Evolutionary conservation across 345 rosid species (phyloP).

Genomic region (Psidium friedrichsthalianum): DNA sequence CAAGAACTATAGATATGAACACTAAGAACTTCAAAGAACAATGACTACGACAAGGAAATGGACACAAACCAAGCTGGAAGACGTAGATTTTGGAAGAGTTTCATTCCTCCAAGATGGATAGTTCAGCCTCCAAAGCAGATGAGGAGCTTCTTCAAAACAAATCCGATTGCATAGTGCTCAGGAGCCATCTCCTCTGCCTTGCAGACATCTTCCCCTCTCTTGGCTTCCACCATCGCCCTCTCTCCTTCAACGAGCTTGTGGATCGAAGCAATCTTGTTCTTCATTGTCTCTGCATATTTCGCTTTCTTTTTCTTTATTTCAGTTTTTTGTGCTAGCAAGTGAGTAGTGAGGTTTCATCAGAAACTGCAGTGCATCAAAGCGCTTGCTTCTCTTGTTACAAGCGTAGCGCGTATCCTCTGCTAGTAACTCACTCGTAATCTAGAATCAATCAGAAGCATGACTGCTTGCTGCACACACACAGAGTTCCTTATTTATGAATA

Average conservation of each 20-base stretch:
- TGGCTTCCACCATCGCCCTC: conserved; percentile 62
- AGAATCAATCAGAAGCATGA: background rate
- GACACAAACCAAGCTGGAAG: background rate
- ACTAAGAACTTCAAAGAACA: background rate
- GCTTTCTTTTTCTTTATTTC: conserved; percentile 51
- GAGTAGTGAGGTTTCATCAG: background rate
- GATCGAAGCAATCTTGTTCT: conserved; percentile 57
- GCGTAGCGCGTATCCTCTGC: background rate
- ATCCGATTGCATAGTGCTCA: conserved; percentile 61
- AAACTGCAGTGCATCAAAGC: background rate
- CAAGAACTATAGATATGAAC: background rate
- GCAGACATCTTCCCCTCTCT: conserved; percentile 61
- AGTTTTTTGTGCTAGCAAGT: conserved; percentile 36
- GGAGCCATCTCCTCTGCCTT: conserved; percentile 73
- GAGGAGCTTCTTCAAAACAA: conserved; percentile 43
- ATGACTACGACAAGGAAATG: background rate
- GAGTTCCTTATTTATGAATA: background rate
- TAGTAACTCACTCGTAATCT: background rate
- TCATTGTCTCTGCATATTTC: conserved; percentile 56
- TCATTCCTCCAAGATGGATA: background rate
- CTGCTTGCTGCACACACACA: background rate
- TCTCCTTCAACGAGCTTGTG: conserved; percentile 69
- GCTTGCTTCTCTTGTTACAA: background rate
- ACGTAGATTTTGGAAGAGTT: background rate
- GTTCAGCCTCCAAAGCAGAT: conserved; percentile 18